Evolutionary conservation across 2,329 filamentous ascomycete species (phyloP), one percentile per base, ranked within the genome.

Genomic region (Fusarium penzigii): DNA sequence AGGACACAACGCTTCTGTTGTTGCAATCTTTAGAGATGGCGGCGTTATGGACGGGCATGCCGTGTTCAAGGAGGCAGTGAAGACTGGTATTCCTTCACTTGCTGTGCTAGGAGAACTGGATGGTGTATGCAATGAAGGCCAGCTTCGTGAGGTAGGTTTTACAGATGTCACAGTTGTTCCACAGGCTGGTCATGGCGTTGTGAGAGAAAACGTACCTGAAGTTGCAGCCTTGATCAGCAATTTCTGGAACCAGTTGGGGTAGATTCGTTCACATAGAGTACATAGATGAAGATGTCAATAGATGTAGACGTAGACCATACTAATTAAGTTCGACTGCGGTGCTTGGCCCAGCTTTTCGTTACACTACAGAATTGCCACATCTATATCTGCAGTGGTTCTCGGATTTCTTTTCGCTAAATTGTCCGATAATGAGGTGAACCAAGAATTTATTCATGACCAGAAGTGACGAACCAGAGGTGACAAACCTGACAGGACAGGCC

Each of bases 1-100:
- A 2, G 79, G 78, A 0, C 77, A 82, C 54, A 17, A 56, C 3
- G 73, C 73, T 0, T 76, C 73, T 34, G 75, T 82, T 1, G 69
- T 79, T 16, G 74, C 66, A 0, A 70, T 80, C 0, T 68, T 80
- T 6, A 69, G 78, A 40, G 75, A 82, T 43, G 79, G 73, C 0
- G 73, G 72, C 1, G 68, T 75, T 1, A 57, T 74, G 48, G 76
- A 76, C 57, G 59, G 51, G 0, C 50, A 69, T 10, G 56, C 41
- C 3, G 46, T 51, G 2, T 71, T 68, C 36, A 25, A 29, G 10
- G 44, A 61, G 17, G 65, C 59, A 2, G 56, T 51, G 1, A 16
- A 45, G 1, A 56, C 48, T 0, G 55, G 56, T 0, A 42, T 63
- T 1, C 52, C 55, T 2, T 55, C 46, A 1, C 39, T 65, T 3